Base-by-base conservation (phyloP, 2,329 filamentous ascomycete genomes). In the Diaporthe nobilis region DNA sequence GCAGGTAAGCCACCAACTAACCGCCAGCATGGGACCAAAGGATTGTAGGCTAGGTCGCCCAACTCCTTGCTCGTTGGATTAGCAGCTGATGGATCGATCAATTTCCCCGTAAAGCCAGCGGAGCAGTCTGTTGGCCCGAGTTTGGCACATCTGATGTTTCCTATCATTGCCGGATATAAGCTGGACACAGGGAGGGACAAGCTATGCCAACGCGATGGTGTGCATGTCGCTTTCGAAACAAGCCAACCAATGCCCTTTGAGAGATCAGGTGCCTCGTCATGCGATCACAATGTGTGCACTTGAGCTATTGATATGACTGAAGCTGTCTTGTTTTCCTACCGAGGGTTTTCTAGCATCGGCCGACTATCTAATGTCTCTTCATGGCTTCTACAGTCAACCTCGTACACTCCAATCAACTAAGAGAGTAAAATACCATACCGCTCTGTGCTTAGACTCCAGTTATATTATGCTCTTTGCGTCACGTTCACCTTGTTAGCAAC, bases 361-460 rank as follows among this genome's bases (percentile, higher is more conserved):
- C 58, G 71, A 73, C 71, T 65, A 63, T 73, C 58, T 73, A 73
- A 73, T 55, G 15, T 65, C 57, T 55, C 58, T 65, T 65, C 61
- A 44, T 55, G n/a, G 44, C 47, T 22, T 63, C 51, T 65, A 61
- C 58, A 73, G 47, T 44, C 71, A 72, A 65, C 49, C 71, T 73
- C 51, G 34, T 25, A 65, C 51, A 65, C 47, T 39, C 51, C 71
- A 73, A 42, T 51, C 47, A 73, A 55, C 47, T 44, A 44, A 65
- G 61, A 72, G 44, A 72, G 57, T 42, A 39, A 31, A 17, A 72
- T 65, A 65, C 71, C 61, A 65, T 65, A 47, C 55, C 58, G 71
- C 71, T 73, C 49, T 73, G 58, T 73, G 71, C 71, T 39, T 42
- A 55, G 71, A 61, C 65, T 70, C 65, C 65, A 70, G 65, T 55